Base-by-base conservation (phyloP, 1,139 yeast genomes). In the Candida sp. region DNA sequence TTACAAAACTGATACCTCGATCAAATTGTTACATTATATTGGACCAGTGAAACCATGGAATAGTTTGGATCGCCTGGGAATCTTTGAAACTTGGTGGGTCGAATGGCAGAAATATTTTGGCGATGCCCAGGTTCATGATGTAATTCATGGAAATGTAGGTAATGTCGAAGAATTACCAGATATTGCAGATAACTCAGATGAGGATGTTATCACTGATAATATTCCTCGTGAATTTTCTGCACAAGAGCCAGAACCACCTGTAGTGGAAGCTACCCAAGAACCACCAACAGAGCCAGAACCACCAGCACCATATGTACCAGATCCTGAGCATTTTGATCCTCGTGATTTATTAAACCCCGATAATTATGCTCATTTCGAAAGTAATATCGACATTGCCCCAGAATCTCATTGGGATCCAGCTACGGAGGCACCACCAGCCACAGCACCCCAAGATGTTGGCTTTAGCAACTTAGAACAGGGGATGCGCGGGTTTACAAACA, bases 1-100 rank as follows among this genome's bases (percentile, higher is more conserved):
- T 46, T 55, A 60, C 22, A 48, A 51, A 32, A 51, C 56, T 1
- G 51, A 54, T 11, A 48, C 63, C 3, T 65, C 63, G 43, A 77
- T 89, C 40, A 78, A 79, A 46, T 68, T 86, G 33, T 70, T 87
- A 21, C 99, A 93, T 63, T 93, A 84, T 56, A 87, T 90, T 51
- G 98, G 98, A 1, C 67, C 79, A 1, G 54, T 60, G 35, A 91
- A 93, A 62, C 99, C 99, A 1, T 93, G 98, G 98, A 60, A 61
- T 34, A 39, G 49, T 33, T 49, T 60, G 3, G 50, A 55, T 9
- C 43, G 43, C n/a, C 35, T 50, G 7, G 60, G 58, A 5, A 48
- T 54, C 30, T 69, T 64, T 47, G 56, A 53, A 34, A 63, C 59
- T 40, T 76, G 81, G 79, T 75, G 81, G 81, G 52, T 55, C n/a